These are phyloP conservation scores for Suhomyces atakaporum DNA, from an alignment of 1,139 yeast genomes.

Conservation along the genomic window DNA sequence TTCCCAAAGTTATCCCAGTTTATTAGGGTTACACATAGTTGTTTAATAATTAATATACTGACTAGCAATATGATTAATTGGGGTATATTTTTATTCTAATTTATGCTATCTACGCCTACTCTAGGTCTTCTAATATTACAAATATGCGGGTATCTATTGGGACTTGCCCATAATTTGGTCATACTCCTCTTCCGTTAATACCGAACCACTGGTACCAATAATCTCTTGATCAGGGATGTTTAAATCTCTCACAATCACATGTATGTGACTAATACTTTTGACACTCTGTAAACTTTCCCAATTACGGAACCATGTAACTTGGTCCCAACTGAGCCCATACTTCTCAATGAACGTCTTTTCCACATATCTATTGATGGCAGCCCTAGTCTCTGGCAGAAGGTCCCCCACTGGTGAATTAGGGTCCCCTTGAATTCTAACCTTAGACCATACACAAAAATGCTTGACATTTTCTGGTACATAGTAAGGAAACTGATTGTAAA, in stretches of 20 bases:
- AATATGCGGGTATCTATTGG: slow-evolving; percentile 2
- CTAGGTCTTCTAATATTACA: slow-evolving; percentile 2
- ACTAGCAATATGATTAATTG: too few relatives aligned
- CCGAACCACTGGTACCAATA: slow-evolving; percentile 12
- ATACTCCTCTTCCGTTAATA: slow-evolving; percentile 13
- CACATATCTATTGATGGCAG: slow-evolving; percentile 41
- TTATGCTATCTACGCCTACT: background rate
- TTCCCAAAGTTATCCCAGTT: too few relatives aligned
- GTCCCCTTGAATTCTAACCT: slow-evolving; percentile 34
- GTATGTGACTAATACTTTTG: slow-evolving; percentile 58
- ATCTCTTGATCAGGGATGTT: slow-evolving; percentile 13
- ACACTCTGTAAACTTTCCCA: slow-evolving; percentile 65
- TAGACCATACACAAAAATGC: slow-evolving; percentile 50
- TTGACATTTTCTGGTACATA: slow-evolving; percentile 36
- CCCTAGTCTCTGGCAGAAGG: slow-evolving; percentile 39
- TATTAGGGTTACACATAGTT: too few relatives aligned
- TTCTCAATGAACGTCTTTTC: slow-evolving; percentile 46
- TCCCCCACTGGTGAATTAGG: slow-evolving; percentile 44
- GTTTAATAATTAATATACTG: too few relatives aligned
- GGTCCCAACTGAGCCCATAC: slow-evolving; percentile 35
- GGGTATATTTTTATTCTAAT: background rate
- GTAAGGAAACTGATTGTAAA: slow-evolving; percentile 48
- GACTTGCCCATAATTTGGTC: slow-evolving; percentile 8
- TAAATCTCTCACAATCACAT: slow-evolving; percentile 46
- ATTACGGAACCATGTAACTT: slow-evolving; percentile 62